Evolutionary conservation across 768 basidiomycete genomes (phyloP), one percentile per base, ranked within the genome.

Genomic region (Russula ochroleuca): DNA sequence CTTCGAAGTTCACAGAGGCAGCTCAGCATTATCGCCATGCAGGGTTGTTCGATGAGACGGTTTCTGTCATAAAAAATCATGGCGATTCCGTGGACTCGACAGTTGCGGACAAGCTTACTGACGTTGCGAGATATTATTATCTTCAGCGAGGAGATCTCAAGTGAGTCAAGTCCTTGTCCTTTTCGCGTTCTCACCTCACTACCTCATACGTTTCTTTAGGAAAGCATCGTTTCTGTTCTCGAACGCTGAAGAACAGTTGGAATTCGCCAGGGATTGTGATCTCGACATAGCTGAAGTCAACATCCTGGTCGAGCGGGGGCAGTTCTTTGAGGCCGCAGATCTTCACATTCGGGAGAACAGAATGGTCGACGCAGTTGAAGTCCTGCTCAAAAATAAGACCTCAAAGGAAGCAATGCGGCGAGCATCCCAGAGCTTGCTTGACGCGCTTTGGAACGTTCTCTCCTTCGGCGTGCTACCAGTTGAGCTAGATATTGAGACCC

Each of bases 181-280:
- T 19, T 48, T 49, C 21, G 28, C 23, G 23, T 40, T 21, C n/a
- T 35, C 3, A 11, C 25, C 5, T 14, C 11, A 10, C 33, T 14
- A 23, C 28, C 19, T 10, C 23, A 65, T n/a, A 47, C 19, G 9
- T 14, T 19, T 54, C 43, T 61, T 14, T 66, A 87, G 86, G 43
- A 75, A 79, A 69, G 78, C 78, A n/a, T 59, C 73, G 50, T 61
- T 69, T 9, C 69, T 88, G 1, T 89, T 88, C 63, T 63, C 72
- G 0, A 75, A 78, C 1, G 69, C 75, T 0, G 82, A 88, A 25
- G 84, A 86, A 28, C 78, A 78, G 31, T 63, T 85, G n/a, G 78
- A 81, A 52, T 88, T 83, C 63, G 75, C 83, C 11, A 80, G 84
- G 50, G 78, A 82, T 6, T 77, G 78, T 51, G 80, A 79, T 50